Base-by-base conservation (phyloP, 345 rosid genomes). In the Arabis alpina region DNA sequence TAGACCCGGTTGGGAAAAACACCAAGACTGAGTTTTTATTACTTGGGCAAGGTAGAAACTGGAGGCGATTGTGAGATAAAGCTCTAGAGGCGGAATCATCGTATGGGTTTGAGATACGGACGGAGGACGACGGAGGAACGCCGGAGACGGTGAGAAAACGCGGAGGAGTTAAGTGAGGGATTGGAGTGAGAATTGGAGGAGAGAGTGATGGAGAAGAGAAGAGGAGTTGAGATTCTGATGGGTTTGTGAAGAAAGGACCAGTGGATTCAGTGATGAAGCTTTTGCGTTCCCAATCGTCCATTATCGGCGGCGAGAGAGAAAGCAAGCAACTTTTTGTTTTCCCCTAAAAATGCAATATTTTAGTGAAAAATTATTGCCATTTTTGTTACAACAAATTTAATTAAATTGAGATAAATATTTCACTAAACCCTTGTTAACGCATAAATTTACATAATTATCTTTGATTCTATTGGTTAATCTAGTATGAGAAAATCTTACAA, bases 1-100 rank as follows among this genome's bases (percentile, higher is more conserved):
- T 86, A 52, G 54, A 34, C 4, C 92, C 93, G 0, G 88, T 83
- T 0, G 93, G 77, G 72, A 90, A 88, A 80, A 90, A 87, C 61
- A 80, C 81, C 52, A 83, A 47, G 41, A 64, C 73, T 4, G 62
- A 27, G 24, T 65, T 44, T 19, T 56, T 54, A 60, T 23, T 41
- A 0, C 23, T 19, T 19, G 82, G 87, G 63, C 57, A 75, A 36
- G 68, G 74, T 23, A 88, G 87, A 61, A 88, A 72, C 60, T 83
- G 88, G 79, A 90, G 86, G 28, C 78, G 82, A 63, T 83, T 88
- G 54, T 79, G 80, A 2, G 75, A 69, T 44, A 81, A 63, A 66
- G 23, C 49, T 54, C 80, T 57, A 43, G 36, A 32, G 2, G 54
- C 16, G 3, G 77, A 48, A 6, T 63, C 74, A 16, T 59, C 34